phyloP scores from a whole-genome alignment of 192 early-diverging fungal genomes.

The Coemansia sp. region DNA sequence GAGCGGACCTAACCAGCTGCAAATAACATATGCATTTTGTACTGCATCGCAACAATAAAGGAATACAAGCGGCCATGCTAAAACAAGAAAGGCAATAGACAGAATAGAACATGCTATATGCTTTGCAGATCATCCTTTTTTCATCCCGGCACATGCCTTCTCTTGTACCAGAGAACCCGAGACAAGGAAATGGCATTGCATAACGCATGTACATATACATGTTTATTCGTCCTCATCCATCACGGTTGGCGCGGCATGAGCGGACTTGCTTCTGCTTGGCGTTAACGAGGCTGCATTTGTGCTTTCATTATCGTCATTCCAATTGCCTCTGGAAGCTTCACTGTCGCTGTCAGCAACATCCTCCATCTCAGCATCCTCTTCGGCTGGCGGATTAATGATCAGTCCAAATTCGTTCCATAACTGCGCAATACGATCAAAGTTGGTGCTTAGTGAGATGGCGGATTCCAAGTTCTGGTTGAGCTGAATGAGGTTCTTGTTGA shows the following conservation, averaged over 20 bases:
- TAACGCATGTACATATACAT: too few species aligned
- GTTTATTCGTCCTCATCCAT: slow-evolving; percentile 9
- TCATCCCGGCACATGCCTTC: too few species aligned
- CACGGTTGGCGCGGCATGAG: neutral
- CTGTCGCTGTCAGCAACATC: neutral
- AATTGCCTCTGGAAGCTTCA: neutral
- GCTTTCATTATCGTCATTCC: neutral
- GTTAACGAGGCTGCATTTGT: neutral
- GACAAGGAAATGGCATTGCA: too few species aligned
- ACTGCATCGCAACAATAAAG: too few species aligned
- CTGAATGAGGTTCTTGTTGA: slow-evolving; percentile 42
- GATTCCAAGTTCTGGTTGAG: slow-evolving; percentile 51
- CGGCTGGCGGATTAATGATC: slow-evolving; percentile 36
- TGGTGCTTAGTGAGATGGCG: slow-evolving; percentile 35
- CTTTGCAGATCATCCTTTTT: too few species aligned
- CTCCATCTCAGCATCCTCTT: slow-evolving; percentile 11
- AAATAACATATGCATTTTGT: too few species aligned
- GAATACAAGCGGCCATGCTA: too few species aligned
- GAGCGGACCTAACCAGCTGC: too few species aligned
- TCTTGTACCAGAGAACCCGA: too few species aligned
- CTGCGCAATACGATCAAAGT: slow-evolving; percentile 35
- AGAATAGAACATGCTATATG: too few species aligned
- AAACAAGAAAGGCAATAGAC: too few species aligned
- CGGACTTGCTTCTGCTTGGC: neutral
- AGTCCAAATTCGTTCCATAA: slow-evolving; percentile 47